Conservation (phyloP, 257 asterid species). For the Nicotiana undulata region DNA sequence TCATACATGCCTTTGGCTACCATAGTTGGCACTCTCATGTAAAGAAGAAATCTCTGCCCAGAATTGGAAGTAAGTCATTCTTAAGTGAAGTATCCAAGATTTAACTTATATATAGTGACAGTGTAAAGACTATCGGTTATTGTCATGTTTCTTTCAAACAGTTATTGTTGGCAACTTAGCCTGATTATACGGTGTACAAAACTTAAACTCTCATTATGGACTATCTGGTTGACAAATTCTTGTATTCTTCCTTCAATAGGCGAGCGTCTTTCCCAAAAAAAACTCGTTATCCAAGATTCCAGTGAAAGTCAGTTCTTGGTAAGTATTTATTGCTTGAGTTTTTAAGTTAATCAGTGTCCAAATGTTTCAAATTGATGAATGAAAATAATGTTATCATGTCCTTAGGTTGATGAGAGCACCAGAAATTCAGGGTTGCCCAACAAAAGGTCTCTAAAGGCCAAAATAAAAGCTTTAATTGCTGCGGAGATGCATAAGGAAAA, state of each 20-base stretch:
- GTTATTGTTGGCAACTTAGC: not conserved
- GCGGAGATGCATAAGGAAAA: conserved; percentile 30
- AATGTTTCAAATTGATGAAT: not conserved
- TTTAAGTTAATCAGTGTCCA: not conserved
- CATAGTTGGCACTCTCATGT: conserved; percentile 47
- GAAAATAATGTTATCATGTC: not conserved
- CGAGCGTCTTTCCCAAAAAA: conserved; percentile 17
- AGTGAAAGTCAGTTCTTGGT: conserved; percentile 34
- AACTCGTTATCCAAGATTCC: conserved; percentile 12
- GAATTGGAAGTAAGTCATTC: conserved; percentile 20
- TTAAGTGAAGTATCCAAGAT: not conserved
- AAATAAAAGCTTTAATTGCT: conserved; percentile 43
- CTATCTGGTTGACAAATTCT: not conserved
- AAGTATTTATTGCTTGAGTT: conserved; percentile 10
- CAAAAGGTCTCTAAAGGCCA: conserved; percentile 51
- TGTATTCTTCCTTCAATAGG: conserved; percentile 13
- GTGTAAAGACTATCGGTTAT: too few relatives aligned
- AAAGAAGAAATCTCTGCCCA: conserved; percentile 31
- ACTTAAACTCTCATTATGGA: not conserved
- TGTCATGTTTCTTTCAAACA: not conserved
- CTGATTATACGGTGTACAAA: not conserved
- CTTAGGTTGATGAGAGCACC: conserved; percentile 28
- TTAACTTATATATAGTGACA: not conserved
- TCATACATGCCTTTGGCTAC: conserved; percentile 46
- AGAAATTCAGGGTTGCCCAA: conserved; percentile 17